A percentile compares a stretch with the other conserved stretches of the same genome.
These are phyloP conservation scores for Helminthosporium solani DNA, from an alignment of 2,329 filamentous ascomycete genomes.

Conservation along the genomic window DNA sequence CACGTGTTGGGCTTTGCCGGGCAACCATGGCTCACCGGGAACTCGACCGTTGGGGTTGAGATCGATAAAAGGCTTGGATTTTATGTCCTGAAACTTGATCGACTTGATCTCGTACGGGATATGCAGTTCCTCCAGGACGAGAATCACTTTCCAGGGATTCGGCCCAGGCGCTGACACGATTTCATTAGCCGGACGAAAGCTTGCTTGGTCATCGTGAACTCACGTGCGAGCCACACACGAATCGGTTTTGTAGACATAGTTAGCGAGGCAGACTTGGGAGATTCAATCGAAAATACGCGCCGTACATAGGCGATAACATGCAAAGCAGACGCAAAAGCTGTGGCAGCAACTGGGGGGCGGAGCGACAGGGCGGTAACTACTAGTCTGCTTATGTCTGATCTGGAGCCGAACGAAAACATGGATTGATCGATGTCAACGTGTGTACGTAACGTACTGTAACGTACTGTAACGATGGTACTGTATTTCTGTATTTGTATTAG, in stretches of 20 bases:
- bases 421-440: too few species aligned
- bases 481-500: too few species aligned
- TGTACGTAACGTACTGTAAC: neutral
- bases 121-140: constrained; percentile 35
- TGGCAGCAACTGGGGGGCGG: neutral
- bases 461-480: constrained; percentile 1
- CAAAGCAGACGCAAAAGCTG: constrained; percentile 3
- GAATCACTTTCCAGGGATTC: constrained; percentile 16
- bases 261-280: neutral
- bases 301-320: constrained; percentile 1
- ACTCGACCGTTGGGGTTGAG: constrained; percentile 19
- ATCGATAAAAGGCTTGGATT: constrained; percentile 12
- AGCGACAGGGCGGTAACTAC: neutral
- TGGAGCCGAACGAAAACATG: neutral
- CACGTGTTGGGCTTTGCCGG: neutral
- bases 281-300: neutral
- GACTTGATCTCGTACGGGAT: constrained; percentile 15
- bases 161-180: constrained; percentile 9
- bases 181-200: neutral
- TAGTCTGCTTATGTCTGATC: too few species aligned
- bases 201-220: constrained; percentile 2
- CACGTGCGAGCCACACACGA: constrained; percentile 9
- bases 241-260: constrained; percentile 10
- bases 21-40: constrained; percentile 10
- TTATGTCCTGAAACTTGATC: constrained; percentile 12